Base-by-base conservation (phyloP, 306 rosid species). In the Ormosia emarginata region DNA sequence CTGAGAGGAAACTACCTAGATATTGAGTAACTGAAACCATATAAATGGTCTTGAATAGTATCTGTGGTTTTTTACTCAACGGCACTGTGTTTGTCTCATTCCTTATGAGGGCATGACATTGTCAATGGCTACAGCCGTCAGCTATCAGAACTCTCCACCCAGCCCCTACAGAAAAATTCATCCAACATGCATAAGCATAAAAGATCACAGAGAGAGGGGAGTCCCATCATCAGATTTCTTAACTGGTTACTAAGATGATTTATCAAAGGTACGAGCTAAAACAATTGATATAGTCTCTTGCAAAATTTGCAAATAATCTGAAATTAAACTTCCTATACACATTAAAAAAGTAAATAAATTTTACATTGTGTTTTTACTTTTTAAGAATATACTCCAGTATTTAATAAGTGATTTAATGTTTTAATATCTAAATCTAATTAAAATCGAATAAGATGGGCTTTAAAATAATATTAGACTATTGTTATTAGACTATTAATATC, bases 1-100 rank as follows among this genome's bases (percentile, higher is more conserved):
- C n/a, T 6, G 13, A 14, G 32, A 56, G 81, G 84, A 84, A 84
- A 40, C 58, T 84, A 79, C 72, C 34, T 44, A 49, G 77, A 65
- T 7, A 8, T 29, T 57, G 53, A 46, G 67, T 44, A n/a, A 24
- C 34, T 44, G 3, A 62, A 73, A 52, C 15, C 29, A 62, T 47
- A 2, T 14, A 4, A 49, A 37, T 37, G n/a, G 24, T 2, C 7
- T 8, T 41, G 34, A 18, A 12, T 12, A 50, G 59, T 43, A 2
- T 81, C 43, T 40, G 47, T 63, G 29, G 4, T 2, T 9, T 63
- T 49, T 68, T 7, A n/a, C n/a, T n/a, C n/a, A 37, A 7, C 0
- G n/a, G 37, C 49, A 43, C 71, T 58, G 50, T 29, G 30, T 49
- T 68, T 32, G 67, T 82, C 73, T 61, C 61, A 44, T 32, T 37